Percentiles rank a stretch among this genome's conserved stretches.
These are phyloP conservation scores for Petunia hybrid DNA, from an alignment of 305 asterid species.

Conservation along the genomic window DNA sequence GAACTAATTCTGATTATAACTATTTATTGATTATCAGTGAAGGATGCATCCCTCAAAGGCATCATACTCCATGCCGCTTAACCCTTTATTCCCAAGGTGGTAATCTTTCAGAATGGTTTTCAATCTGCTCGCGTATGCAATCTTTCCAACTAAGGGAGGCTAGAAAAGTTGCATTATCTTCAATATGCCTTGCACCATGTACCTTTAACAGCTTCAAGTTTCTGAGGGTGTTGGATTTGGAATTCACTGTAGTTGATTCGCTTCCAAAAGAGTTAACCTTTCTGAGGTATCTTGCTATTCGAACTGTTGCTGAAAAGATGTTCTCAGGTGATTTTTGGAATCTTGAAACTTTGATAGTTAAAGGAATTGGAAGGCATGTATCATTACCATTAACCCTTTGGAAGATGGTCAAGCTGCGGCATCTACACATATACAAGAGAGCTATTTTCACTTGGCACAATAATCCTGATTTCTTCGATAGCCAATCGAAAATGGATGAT, in stretches of 20 bases:
- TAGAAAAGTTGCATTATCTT: background rate
- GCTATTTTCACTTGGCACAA: too few species aligned
- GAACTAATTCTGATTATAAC: background rate
- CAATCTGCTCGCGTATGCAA: too few species aligned
- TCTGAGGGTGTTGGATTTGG: background rate
- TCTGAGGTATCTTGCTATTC: slow-evolving; percentile 8
- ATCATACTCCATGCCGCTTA: background rate
- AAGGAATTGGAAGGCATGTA: background rate
- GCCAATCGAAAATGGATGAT: too few species aligned
- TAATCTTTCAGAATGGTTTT: background rate
- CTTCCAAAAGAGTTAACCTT: background rate
- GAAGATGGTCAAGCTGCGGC: slow-evolving; percentile 20
- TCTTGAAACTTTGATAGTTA: background rate
- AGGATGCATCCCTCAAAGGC: background rate
- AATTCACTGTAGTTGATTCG: background rate
- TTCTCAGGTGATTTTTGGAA: slow-evolving; percentile 7
- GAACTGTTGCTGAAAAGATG: background rate
- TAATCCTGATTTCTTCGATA: too few species aligned
- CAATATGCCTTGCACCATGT: background rate
- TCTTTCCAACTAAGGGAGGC: too few species aligned
- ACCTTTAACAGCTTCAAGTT: background rate
- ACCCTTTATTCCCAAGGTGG: background rate
- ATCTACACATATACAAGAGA: background rate
- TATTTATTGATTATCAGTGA: background rate
- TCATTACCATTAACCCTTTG: background rate